Conservation (phyloP, 805 yeast genomes). For the Saccharomycopsis sp. region DNA sequence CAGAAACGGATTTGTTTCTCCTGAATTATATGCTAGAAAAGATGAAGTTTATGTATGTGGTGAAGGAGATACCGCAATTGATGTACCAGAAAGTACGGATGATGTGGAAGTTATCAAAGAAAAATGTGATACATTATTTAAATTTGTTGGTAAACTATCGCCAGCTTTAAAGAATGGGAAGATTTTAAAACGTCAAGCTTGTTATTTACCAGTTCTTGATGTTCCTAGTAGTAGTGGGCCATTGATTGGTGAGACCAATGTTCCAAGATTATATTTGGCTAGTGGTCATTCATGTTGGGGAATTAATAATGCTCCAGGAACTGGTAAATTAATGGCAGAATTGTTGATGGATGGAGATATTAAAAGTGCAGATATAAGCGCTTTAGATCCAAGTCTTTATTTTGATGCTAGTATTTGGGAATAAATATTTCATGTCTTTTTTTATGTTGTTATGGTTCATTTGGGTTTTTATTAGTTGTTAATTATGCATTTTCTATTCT, state of each 20-base stretch:
- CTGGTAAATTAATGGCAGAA: conserved; percentile 88
- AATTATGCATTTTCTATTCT: no score
- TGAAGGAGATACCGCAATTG: conserved; percentile 86
- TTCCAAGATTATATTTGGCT: conserved; percentile 65
- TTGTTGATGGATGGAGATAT: conserved; percentile 75
- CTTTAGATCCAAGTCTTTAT: conserved; percentile 77
- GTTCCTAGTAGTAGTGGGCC: conserved; percentile 93
- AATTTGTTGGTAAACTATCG: conserved; percentile 68
- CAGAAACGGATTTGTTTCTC: conserved; percentile 59
- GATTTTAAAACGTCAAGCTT: conserved; percentile 79
- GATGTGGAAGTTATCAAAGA: conserved; percentile 82
- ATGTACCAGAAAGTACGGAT: conserved; percentile 88
- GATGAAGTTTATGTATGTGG: conserved; percentile 97
- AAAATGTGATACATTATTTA: conserved; percentile 80
- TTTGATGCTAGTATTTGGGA: conserved; percentile 55
- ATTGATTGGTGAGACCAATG: conserved; percentile 86
- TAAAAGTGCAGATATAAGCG: conserved; percentile 64
- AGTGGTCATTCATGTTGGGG: conserved; percentile 99
- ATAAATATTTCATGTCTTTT: no score
- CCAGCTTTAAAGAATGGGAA: conserved; percentile 63
- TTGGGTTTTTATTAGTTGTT: no score
- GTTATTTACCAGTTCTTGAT: conserved; percentile 89
- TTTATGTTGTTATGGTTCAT: no score
- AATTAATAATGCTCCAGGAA: conserved; percentile 93
- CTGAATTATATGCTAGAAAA: conserved; percentile 89